Percentiles rank a stretch among this genome's conserved stretches.
Conservation (phyloP, 768 basidiomycete genomes). For the Serendipita sp. region DNA sequence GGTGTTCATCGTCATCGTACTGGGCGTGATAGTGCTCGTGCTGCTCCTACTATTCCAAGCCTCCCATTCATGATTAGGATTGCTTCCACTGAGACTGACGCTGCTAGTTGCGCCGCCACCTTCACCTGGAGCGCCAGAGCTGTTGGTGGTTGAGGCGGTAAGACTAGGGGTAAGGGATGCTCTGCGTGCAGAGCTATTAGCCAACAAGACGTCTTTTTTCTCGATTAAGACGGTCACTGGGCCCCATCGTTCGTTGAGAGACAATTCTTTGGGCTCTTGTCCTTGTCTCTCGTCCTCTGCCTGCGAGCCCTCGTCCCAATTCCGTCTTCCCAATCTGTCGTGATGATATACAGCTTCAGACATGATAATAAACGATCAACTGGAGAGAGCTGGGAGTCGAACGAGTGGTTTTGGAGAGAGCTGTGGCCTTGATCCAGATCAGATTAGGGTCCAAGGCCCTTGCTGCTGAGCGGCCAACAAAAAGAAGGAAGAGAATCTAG, state of each 20-base stretch:
- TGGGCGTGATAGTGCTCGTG: not conserved
- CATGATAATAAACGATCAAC: no score
- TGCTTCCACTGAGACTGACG: not conserved
- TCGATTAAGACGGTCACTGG: not conserved
- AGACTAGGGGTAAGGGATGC: not conserved
- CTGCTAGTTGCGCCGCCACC: not conserved
- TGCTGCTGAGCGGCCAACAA: no score
- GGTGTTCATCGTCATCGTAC: not conserved
- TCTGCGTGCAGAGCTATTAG: not conserved
- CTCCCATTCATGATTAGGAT: not conserved
- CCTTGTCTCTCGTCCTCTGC: no score
- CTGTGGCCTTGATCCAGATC: no score
- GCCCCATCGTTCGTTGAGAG: not conserved
- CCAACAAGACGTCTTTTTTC: not conserved
- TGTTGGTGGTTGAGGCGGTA: not conserved
- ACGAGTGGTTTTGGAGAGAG: no score
- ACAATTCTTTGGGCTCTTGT: not conserved
- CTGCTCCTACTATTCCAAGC: not conserved
- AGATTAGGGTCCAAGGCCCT: no score
- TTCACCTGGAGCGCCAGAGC: not conserved
- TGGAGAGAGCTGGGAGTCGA: no score
- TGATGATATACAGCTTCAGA: no score
- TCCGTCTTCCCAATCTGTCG: no score
- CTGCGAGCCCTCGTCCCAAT: no score
- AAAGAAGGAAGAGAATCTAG: no score